Percentiles rank a stretch among this genome's conserved stretches.
phyloP scores from a whole-genome alignment of 495 filamentous ascomycete species.

The Aspergillus avenaceus region DNA sequence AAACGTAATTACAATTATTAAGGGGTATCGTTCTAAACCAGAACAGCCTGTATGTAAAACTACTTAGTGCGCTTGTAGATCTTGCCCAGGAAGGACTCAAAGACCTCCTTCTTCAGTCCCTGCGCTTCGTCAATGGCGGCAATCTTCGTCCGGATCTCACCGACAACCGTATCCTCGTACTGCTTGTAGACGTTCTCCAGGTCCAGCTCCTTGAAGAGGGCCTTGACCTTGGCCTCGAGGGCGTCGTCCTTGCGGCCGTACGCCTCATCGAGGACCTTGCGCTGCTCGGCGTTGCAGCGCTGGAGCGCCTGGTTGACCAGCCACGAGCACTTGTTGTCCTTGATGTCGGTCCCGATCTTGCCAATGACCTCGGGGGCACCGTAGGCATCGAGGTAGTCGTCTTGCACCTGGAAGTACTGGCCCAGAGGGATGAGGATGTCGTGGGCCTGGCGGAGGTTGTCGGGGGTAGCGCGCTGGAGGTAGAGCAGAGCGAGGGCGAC shows the following conservation, averaged over 20 bases:
- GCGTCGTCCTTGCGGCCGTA: conserved; percentile 85
- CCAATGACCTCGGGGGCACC: conserved; percentile 92
- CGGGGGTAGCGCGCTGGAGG: conserved; percentile 71
- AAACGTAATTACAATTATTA: no score
- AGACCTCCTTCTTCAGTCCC: conserved; percentile 84
- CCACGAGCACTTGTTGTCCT: conserved; percentile 99
- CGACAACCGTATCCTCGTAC: conserved; percentile 82
- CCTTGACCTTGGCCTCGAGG: conserved; percentile 81
- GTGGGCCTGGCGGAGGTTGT: conserved; percentile 80
- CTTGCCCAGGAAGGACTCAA: conserved; percentile 87
- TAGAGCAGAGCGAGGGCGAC: conserved; percentile 86
- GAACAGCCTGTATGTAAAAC: no score
- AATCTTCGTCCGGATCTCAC: conserved; percentile 70
- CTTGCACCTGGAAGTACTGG: conserved; percentile 98
- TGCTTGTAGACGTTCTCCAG: conserved; percentile 76
- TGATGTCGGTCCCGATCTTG: conserved; percentile 98
- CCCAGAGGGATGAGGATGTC: conserved; percentile 97
- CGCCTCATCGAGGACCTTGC: conserved; percentile 71
- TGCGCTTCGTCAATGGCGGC: conserved; percentile 73
- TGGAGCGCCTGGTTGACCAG: conserved; percentile 88
- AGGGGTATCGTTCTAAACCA: no score
- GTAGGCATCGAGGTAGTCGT: conserved; percentile 98
- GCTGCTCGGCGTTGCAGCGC: conserved; percentile 74
- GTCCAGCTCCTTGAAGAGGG: conserved; percentile 76
- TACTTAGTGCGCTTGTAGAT: conserved; percentile 97